phyloP scores from a whole-genome alignment of 352 stramenopile genomes.

The Phytophthora crassamura region DNA sequence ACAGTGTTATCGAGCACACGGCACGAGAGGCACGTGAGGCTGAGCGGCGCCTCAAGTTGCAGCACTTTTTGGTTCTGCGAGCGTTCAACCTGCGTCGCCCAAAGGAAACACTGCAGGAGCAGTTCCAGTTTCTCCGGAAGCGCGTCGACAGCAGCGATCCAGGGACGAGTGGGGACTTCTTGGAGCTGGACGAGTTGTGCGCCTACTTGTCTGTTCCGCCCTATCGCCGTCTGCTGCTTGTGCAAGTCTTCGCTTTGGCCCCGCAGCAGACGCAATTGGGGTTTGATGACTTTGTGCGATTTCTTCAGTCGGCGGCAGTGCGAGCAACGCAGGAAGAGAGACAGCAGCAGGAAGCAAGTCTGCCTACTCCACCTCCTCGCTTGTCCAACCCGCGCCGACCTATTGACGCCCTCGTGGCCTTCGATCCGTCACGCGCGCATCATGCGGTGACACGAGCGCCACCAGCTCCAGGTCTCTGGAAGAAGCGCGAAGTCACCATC shows the following conservation, averaged over 20 bases:
- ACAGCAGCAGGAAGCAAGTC: constrained; percentile 21
- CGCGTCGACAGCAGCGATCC: constrained; percentile 22
- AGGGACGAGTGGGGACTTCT: constrained; percentile 23
- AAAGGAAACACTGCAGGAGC: constrained; percentile 66
- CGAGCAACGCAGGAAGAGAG: constrained; percentile 57
- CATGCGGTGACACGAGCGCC: constrained; percentile 50
- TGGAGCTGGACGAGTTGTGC: constrained; percentile 73
- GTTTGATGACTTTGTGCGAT: constrained; percentile 71
- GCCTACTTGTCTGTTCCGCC: constrained; percentile 73
- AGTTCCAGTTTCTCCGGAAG: constrained; percentile 66
- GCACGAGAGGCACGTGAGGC: constrained; percentile 30
- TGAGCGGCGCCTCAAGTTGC: constrained; percentile 65
- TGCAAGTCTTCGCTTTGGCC: constrained; percentile 57
- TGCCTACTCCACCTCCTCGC: constrained; percentile 33
- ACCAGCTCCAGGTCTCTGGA: constrained; percentile 78
- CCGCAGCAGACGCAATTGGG: constrained; percentile 43
- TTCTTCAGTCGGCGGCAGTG: constrained; percentile 65
- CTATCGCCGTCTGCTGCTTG: constrained; percentile 64
- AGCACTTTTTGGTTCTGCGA: constrained; percentile 83
- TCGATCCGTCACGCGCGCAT: constrained; percentile 49
- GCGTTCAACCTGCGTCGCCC: constrained; percentile 80
- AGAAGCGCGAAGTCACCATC: constrained; percentile 89
- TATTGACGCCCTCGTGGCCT: constrained; percentile 47
- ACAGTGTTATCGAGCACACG: constrained; percentile 6
- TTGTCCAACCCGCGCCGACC: not conserved